Base-by-base conservation (phyloP, 768 basidiomycete genomes). In the Mycena venus region DNA sequence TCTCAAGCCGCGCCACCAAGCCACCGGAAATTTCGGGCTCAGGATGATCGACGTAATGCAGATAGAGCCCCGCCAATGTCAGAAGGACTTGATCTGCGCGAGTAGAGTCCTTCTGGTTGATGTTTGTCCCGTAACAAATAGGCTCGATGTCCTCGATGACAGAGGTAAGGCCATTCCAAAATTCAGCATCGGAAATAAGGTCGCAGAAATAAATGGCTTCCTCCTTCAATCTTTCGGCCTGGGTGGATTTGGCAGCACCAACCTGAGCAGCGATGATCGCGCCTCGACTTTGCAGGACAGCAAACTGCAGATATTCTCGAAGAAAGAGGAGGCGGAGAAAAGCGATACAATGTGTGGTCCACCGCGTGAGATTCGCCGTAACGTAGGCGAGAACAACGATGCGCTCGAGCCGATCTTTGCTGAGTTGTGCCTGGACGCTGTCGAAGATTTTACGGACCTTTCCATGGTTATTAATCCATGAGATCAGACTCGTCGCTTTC, bases 331-430 rank as follows among this genome's bases (percentile, higher is more conserved):
- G 58, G 0, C 73, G 73, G 25, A 42, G 23, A 40, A 68, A 77
- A 0, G 76, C 73, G n/a, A 70, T 31, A 38, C 19, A 70, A 49
- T 77, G 76, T 2, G 76, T 73, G 1, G 77, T 77, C 77, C 77
- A 77, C 15, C 74, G 74, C 2, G 77, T 75, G 44, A 77, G 60
- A 38, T 77, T 77, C 3, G 77, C 74, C 5, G 70, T 58, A 11
- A 77, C 27, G 40, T 75, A 75, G 2, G 59, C 59, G 9, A 77
- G 73, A 21, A 77, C 47, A 4, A 47, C 1, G 12, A 42, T 49
- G 3, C 38, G 47, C 2, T 49, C 55, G 4, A 31, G 4, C 4
- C 69, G 55, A 53, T 75, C 70, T 21, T 1, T 4, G 66, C 65
- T 68, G 19, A 75, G 34, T 2, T 27, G 27, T 2, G 6, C 21